Percentiles rank a stretch among this genome's conserved stretches.
Conservation (phyloP, 2,329 filamentous ascomycete genomes). For the Xylaria polymorpha region DNA sequence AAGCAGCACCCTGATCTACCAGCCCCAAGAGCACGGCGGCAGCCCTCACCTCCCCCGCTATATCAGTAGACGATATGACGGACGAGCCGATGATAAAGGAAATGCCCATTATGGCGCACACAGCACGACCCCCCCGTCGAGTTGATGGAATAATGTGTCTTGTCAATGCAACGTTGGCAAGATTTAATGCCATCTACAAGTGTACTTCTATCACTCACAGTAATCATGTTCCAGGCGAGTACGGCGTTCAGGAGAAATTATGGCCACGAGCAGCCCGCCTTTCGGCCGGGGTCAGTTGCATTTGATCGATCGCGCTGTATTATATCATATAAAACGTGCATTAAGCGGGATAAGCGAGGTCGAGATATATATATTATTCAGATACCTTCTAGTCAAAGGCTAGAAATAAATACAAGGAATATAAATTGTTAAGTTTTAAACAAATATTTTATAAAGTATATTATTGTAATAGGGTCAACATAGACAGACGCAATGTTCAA, state of each 20-base stretch:
- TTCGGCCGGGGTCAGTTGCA: slow-evolving; percentile 4
- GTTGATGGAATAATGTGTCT: slow-evolving; percentile 62
- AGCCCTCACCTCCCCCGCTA: slow-evolving; percentile 71
- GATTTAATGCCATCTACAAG: slow-evolving; percentile 9
- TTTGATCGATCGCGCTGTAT: slow-evolving; percentile 16
- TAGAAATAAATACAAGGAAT: background rate
- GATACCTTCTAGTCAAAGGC: background rate
- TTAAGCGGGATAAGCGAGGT: slow-evolving; percentile 5
- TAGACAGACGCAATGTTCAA: too few relatives aligned
- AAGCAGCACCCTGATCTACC: slow-evolving; percentile 74
- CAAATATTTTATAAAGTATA: too few relatives aligned
- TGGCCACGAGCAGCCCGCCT: slow-evolving; percentile 1
- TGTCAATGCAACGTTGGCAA: background rate
- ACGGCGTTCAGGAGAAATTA: slow-evolving; percentile 29
- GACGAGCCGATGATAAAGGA: slow-evolving; percentile 59
- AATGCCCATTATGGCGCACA: slow-evolving; percentile 68
- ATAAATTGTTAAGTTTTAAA: too few relatives aligned
- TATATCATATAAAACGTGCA: slow-evolving; percentile 19
- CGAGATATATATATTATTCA: slow-evolving; percentile 12
- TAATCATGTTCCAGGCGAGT: slow-evolving; percentile 12
- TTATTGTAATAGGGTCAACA: too few relatives aligned
- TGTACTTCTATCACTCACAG: slow-evolving; percentile 33
- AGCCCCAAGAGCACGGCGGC: slow-evolving; percentile 66
- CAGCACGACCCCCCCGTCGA: slow-evolving; percentile 71
- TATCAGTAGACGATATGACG: slow-evolving; percentile 75